Evolutionary conservation across 2,329 filamentous ascomycete genomes (phyloP).

Genomic region (Fusarium tjaetaba): DNA sequence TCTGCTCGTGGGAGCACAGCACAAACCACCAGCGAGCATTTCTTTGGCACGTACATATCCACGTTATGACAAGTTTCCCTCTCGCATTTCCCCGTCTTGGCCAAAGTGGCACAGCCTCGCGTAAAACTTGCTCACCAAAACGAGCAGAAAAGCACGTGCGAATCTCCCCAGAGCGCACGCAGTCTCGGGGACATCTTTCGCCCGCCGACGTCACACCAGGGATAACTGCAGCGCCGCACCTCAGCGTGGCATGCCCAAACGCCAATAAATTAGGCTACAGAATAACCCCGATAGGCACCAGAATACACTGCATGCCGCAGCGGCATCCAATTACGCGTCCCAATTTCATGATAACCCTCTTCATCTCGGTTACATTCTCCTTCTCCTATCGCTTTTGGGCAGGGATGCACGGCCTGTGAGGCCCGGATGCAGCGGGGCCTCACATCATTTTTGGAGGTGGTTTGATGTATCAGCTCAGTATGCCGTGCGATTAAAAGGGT

Average conservation of each 20-base stretch:
- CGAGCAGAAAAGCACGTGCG: background rate
- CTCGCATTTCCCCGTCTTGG: too few relatives aligned
- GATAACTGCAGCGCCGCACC: background rate
- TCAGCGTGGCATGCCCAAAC: constrained; percentile 25
- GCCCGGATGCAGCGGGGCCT: constrained; percentile 27
- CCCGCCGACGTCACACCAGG: background rate
- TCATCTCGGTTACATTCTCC: background rate
- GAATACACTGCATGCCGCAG: background rate
- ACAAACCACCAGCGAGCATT: background rate
- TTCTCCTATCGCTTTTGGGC: background rate
- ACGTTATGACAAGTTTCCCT: too few relatives aligned
- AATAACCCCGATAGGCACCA: constrained; percentile 6
- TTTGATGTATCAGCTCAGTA: constrained; percentile 17
- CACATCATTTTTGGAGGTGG: constrained; percentile 23
- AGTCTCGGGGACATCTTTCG: background rate
- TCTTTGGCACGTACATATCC: too few relatives aligned
- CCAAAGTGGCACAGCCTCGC: background rate
- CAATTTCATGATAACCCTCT: background rate
- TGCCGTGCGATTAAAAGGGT: background rate
- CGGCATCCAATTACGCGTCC: constrained; percentile 11
- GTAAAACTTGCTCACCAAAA: background rate
- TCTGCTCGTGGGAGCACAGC: too few relatives aligned
- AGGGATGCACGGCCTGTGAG: constrained; percentile 8
- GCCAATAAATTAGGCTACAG: constrained; percentile 17
- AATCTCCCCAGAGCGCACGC: background rate